These are phyloP conservation scores for Xylaria acuta DNA, from an alignment of 495 filamentous ascomycete genomes.

Conservation along the genomic window DNA sequence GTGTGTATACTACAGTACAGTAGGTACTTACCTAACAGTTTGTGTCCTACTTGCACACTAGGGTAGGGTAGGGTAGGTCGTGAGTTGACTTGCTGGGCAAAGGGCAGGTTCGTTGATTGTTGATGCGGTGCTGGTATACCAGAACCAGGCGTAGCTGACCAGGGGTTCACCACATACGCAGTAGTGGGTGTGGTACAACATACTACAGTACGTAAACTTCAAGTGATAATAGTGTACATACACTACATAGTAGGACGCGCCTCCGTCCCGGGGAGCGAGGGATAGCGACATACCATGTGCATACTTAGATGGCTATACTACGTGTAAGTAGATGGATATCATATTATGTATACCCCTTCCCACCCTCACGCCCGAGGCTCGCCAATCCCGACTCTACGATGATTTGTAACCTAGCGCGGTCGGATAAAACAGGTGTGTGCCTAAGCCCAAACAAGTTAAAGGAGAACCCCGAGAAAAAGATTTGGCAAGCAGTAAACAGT, in stretches of 20 bases:
- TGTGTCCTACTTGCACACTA: background rate
- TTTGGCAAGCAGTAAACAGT: conserved; percentile 9
- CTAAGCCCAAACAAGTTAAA: background rate
- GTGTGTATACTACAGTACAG: background rate
- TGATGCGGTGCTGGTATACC: conserved; percentile 13
- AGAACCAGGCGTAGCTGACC: conserved; percentile 21
- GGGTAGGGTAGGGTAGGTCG: background rate
- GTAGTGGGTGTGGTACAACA: background rate
- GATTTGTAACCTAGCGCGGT: background rate
- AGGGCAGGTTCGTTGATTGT: background rate
- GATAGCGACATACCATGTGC: background rate
- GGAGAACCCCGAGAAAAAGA: background rate
- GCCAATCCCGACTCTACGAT: background rate
- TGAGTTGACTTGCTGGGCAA: background rate
- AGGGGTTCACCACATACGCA: conserved; percentile 1
- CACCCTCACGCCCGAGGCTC: background rate
- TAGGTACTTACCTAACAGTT: background rate
- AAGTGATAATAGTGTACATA: background rate
- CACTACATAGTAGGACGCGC: conserved; percentile 6
- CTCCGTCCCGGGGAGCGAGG: conserved; percentile 2
- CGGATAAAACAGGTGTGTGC: conserved; percentile 4
- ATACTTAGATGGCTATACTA: background rate
- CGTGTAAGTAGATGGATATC: background rate
- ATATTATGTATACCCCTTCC: conserved; percentile 4
- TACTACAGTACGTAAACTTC: conserved; percentile 1